These are phyloP conservation scores for Fusarium foetens DNA, from an alignment of 2,329 filamentous ascomycete species.

Conservation along the genomic window DNA sequence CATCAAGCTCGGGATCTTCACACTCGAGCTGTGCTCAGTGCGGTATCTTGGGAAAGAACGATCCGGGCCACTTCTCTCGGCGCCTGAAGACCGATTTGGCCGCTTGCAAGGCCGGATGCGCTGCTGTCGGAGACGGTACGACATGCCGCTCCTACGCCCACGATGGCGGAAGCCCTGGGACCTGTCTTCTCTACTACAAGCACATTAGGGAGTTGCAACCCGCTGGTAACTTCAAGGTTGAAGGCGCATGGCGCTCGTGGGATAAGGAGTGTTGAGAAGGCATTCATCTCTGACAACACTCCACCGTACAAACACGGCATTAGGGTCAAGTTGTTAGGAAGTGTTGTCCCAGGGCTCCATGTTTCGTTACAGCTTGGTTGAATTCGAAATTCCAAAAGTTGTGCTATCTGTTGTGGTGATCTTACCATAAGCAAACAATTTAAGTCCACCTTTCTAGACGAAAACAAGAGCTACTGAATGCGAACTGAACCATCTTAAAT, in stretches of 20 bases:
- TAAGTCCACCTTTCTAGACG: neutral
- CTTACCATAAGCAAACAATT: too few species aligned
- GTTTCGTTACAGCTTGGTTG: fast-evolving
- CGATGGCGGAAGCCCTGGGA: neutral
- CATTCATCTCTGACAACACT: neutral
- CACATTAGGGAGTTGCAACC: neutral
- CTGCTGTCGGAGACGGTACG: neutral
- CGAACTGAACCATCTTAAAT: neutral
- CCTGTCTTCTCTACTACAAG: neutral
- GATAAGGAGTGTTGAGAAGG: neutral
- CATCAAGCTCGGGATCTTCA: neutral
- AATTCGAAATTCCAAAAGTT: neutral
- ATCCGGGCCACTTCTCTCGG: neutral
- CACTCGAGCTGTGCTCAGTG: neutral
- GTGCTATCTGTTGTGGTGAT: too few species aligned
- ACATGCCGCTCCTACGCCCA: neutral
- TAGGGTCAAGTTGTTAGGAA: fast-evolving
- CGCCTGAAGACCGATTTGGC: neutral
- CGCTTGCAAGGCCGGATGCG: neutral
- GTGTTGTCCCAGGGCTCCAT: neutral
- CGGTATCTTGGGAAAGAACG: neutral
- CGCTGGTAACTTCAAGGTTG: neutral
- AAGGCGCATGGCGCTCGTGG: neutral
- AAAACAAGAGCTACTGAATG: neutral
- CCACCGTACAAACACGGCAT: neutral